Evolutionary conservation across 352 stramenopile genomes (phyloP).

Genomic region (Phytophthora agathidicida): DNA sequence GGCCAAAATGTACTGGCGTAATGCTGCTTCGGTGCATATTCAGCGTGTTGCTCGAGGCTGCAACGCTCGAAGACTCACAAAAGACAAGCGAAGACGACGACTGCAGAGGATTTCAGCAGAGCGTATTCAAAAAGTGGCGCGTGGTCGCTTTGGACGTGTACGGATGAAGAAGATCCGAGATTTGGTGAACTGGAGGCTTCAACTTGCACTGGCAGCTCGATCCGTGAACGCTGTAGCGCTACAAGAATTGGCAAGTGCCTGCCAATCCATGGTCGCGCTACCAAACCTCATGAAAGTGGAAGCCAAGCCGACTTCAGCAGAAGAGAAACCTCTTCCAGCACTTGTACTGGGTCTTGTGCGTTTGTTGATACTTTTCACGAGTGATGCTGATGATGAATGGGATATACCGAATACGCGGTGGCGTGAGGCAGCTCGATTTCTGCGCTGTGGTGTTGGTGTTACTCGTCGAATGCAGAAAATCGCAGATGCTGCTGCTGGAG

Average conservation of each 20-base stretch:
- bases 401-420: constrained; percentile 64
- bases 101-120: constrained; percentile 24
- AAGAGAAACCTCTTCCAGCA: constrained; percentile 37
- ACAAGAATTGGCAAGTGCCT: constrained; percentile 64
- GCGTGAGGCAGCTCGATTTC: constrained; percentile 63
- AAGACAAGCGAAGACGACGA: constrained; percentile 23
- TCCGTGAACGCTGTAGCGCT: constrained; percentile 32
- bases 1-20: constrained; percentile 69
- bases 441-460: constrained; percentile 52
- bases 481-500: constrained; percentile 40
- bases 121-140: constrained; percentile 57
- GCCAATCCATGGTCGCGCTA: constrained; percentile 55
- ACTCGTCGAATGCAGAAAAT: constrained; percentile 64
- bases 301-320: constrained; percentile 1
- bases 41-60: constrained; percentile 64
- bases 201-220: constrained; percentile 30
- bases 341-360: constrained; percentile 77
- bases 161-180: constrained; percentile 64
- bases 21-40: constrained; percentile 58
- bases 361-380: constrained; percentile 72
- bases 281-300: constrained; percentile 23
- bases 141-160: constrained; percentile 60
- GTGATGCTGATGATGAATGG: constrained; percentile 54
- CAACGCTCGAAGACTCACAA: constrained; percentile 47
- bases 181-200: constrained; percentile 40